Conservation (phyloP, 1,284 basidiomycete species). For the Rhodotorula sp. region DNA sequence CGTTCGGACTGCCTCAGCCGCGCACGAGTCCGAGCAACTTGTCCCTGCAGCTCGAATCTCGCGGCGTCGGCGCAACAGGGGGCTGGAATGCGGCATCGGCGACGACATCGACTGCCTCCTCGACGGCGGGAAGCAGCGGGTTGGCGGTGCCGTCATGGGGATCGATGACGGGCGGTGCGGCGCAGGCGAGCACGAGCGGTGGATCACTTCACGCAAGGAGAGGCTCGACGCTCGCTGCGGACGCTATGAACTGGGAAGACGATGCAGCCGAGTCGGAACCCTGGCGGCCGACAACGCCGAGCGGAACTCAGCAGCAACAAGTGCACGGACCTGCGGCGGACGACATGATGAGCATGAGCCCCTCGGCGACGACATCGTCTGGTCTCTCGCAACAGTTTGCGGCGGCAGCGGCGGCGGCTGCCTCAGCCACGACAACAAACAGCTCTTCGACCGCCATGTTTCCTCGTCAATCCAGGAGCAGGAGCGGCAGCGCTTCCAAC, state of each 20-base stretch:
- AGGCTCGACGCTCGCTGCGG: not conserved
- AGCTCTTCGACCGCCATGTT: constrained; percentile 1
- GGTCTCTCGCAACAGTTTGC: not conserved
- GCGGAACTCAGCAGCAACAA: not conserved
- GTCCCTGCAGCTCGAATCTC: constrained; percentile 18
- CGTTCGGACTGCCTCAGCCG: constrained; percentile 20
- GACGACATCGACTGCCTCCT: too few species aligned
- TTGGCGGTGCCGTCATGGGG: not conserved
- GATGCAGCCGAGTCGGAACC: constrained; percentile 1
- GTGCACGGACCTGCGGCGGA: not conserved
- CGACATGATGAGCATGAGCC: constrained; percentile 21
- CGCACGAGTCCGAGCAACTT: constrained; percentile 10
- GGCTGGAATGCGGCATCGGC: not conserved
- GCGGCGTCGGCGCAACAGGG: not conserved
- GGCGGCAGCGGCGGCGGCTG: too few species aligned
- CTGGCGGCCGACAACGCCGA: not conserved
- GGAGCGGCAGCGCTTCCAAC: constrained; percentile 17
- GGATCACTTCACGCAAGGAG: not conserved
- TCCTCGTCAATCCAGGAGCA: constrained; percentile 8
- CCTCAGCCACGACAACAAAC: too few species aligned
- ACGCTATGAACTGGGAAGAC: constrained; percentile 15
- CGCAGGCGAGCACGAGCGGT: not conserved
- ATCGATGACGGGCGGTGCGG: not conserved
- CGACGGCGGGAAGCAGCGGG: not conserved
- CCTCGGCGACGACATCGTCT: not conserved